Evolutionary conservation across 2,329 filamentous ascomycete species (phyloP).

Genomic region (Cordyceps cicadae): DNA sequence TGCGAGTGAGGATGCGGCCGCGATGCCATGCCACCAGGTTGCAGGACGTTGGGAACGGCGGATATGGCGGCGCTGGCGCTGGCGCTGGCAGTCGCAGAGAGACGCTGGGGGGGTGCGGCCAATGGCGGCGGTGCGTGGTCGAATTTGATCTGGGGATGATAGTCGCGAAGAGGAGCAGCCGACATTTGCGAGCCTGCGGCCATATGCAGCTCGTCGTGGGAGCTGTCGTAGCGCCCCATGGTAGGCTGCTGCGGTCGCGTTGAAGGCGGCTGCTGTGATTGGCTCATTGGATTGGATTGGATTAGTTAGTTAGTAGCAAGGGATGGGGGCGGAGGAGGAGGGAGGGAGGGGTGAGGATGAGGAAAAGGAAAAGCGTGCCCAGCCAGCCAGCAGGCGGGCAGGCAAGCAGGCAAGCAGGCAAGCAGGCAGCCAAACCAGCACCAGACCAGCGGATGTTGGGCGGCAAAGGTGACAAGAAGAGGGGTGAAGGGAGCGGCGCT

Average conservation of each 20-base stretch:
- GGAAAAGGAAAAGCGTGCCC: background rate
- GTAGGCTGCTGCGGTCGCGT: conserved; percentile 21
- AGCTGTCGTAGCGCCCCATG: conserved; percentile 15
- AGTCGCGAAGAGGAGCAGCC: conserved; percentile 33
- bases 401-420: too few relatives aligned
- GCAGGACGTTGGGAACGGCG: conserved; percentile 49
- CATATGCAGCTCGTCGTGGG: conserved; percentile 49
- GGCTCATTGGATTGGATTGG: conserved; percentile 32
- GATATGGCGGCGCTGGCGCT: conserved; percentile 17
- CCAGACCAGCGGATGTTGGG: too few relatives aligned
- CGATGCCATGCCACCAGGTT: conserved; percentile 42
- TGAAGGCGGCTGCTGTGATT: conserved; percentile 31
- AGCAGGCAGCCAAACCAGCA: too few relatives aligned
- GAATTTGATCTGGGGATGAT: conserved; percentile 44
- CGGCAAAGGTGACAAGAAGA: background rate
- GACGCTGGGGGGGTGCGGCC: conserved; percentile 26
- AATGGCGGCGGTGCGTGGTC: conserved; percentile 34
- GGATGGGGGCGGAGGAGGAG: background rate
- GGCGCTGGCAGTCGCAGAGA: conserved; percentile 9
- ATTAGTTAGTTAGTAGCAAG: too few relatives aligned
- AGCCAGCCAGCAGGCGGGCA: background rate
- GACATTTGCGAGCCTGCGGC: conserved; percentile 36
- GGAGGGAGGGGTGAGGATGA: background rate
- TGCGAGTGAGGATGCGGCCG: conserved; percentile 25
- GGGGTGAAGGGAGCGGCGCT: background rate